Base-by-base conservation (phyloP, 129 eudicot species). In the Logfia minima region DNA sequence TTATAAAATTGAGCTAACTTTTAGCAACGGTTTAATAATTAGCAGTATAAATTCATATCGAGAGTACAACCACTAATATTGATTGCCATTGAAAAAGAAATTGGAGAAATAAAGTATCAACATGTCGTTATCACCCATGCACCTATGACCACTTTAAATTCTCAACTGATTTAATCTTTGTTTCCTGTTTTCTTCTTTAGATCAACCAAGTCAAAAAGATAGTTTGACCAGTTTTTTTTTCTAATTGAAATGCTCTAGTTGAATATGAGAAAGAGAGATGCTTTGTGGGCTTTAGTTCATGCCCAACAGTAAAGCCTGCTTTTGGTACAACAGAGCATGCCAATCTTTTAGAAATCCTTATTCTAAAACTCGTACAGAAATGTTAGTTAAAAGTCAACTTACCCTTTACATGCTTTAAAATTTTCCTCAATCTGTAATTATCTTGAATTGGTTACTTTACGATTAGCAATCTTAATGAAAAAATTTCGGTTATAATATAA, bases 131-230 rank as follows among this genome's bases (percentile, higher is more conserved):
- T 79, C 78, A 72, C 41, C 67, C 73, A 72, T 79, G 74, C 74
- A 80, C 70, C 22, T 64, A 66, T 80, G 73, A 52, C 62, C 79
- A 65, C 79, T 80, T 80, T 65, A 80, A 72, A 70, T 61, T 53
- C 82, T 71, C 55, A 62, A 45, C 14, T 45, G 72, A 22, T 79
- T 68, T 61, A 68, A 69, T 77, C 62, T 69, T 68, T 77, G 17
- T 71, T 29, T 56, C 69, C 65, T 73, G 75, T 56, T 72, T 72
- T 80, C 67, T 66, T 80, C 72, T 73, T 73, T 67, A 69, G 29
- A 66, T 80, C 83, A 66, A 55, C 58, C 22, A 53, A 69, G 84
- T 80, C 84, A 68, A 60, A 76, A 80, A 80, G 84, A 80, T 67
- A 45, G 37, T 45, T 59, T 74, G 80, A 79, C 78, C 68, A 22